Evolutionary conservation across 495 filamentous ascomycete species (phyloP).

Genomic region (Diplogelasinospora grovesii): DNA sequence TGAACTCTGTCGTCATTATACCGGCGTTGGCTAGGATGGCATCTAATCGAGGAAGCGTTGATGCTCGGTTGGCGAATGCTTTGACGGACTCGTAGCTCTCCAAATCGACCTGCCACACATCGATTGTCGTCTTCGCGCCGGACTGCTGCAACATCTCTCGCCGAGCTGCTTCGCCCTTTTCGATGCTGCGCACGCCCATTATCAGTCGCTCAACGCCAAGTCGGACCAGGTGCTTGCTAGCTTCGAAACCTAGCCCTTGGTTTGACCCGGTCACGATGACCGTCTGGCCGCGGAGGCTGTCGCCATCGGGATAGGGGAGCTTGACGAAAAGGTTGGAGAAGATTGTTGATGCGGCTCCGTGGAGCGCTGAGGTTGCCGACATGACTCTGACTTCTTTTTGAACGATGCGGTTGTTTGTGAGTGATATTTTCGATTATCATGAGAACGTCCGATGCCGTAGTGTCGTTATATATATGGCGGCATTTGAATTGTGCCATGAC

Average conservation of each 20-base stretch:
- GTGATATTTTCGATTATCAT: no score
- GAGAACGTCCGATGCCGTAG: no score
- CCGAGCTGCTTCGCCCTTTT: slow-evolving; percentile 38
- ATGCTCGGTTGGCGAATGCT: slow-evolving; percentile 15
- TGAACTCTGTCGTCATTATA: slow-evolving; percentile 14
- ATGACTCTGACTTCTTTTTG: no score
- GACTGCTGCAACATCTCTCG: no score
- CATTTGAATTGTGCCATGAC: no score
- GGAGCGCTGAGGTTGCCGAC: no score
- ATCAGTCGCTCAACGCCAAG: slow-evolving; percentile 40
- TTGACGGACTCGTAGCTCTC: slow-evolving; percentile 18
- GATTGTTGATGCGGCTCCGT: no score
- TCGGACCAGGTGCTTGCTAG: slow-evolving; percentile 34
- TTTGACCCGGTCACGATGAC: slow-evolving; percentile 50
- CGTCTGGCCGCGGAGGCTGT: no score
- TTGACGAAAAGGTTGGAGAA: no score
- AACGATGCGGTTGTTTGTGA: no score
- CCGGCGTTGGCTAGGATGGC: slow-evolving; percentile 42
- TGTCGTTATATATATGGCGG: no score
- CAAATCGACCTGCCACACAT: slow-evolving; percentile 48
- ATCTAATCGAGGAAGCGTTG: slow-evolving; percentile 30
- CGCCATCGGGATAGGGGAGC: no score
- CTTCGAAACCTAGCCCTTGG: slow-evolving; percentile 47
- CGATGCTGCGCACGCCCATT: slow-evolving; percentile 35
- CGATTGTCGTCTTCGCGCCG: slow-evolving; percentile 33